Evolutionary conservation across 2,329 filamentous ascomycete species (phyloP).

Genomic region (Xylaria digitata): DNA sequence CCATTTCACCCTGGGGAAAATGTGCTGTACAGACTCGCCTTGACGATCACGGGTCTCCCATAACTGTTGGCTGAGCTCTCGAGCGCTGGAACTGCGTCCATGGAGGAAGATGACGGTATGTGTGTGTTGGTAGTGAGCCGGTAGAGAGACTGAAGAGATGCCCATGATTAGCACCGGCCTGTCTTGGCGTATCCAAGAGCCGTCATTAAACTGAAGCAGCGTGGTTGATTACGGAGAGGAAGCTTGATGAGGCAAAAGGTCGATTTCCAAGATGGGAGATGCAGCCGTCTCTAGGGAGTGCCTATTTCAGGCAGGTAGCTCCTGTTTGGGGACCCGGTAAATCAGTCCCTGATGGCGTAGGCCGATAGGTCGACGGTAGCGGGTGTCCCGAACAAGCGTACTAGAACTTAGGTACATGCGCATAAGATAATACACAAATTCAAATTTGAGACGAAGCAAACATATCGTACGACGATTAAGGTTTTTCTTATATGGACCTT

Average conservation of each 20-base stretch:
- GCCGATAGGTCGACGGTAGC: conserved; percentile 12
- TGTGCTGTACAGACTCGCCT: conserved; percentile 51
- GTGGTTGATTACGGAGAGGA: not conserved
- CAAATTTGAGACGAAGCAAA: not conserved
- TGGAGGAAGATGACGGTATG: conserved; percentile 59
- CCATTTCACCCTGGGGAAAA: conserved; percentile 60
- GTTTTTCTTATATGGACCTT: conserved; percentile 9
- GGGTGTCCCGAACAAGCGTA: conserved; percentile 8
- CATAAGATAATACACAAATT: not conserved
- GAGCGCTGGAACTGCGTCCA: conserved; percentile 55
- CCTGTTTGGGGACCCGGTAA: not conserved
- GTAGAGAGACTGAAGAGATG: conserved; percentile 28
- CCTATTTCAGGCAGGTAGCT: not conserved
- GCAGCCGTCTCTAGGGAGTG: conserved; percentile 8
- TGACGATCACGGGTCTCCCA: conserved; percentile 48
- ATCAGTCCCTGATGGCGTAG: conserved; percentile 10
- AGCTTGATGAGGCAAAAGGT: conserved; percentile 6
- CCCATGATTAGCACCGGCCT: conserved; percentile 28
- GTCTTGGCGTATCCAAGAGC: not conserved
- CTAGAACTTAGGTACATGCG: not conserved
- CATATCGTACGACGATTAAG: conserved; percentile 21
- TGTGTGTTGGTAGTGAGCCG: conserved; percentile 47
- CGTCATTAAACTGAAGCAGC: not conserved
- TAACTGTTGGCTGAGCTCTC: conserved; percentile 50
- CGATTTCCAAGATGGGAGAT: conserved; percentile 5